Conservation (phyloP, 371 early-diverging fungal species). For the Mucor plumbeus region DNA sequence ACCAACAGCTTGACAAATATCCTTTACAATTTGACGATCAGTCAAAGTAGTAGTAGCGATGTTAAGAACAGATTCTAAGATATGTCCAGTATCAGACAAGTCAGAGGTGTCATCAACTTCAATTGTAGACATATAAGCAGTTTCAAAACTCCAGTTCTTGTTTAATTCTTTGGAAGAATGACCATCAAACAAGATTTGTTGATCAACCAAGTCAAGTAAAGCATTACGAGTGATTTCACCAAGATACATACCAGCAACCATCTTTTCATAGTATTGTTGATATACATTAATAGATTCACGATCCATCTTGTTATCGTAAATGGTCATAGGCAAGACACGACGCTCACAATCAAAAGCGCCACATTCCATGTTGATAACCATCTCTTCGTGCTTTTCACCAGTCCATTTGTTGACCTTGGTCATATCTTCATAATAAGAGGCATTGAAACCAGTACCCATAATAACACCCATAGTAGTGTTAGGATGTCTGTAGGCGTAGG, state of each 20-base stretch:
- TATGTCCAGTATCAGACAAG: slow-evolving; percentile 67
- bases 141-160: slow-evolving; percentile 83
- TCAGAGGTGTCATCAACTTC: slow-evolving; percentile 77
- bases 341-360: slow-evolving; percentile 75
- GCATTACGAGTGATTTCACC: slow-evolving; percentile 80
- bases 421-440: slow-evolving; percentile 82
- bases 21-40: slow-evolving; percentile 84
- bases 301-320: slow-evolving; percentile 72
- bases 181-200: slow-evolving; percentile 56
- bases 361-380: slow-evolving; percentile 74
- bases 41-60: slow-evolving; percentile 70
- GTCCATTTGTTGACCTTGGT: slow-evolving; percentile 71
- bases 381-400: slow-evolving; percentile 36
- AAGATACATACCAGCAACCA: slow-evolving; percentile 84
- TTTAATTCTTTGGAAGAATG: slow-evolving; percentile 69
- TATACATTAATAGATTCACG: slow-evolving; percentile 64
- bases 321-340: slow-evolving; percentile 67
- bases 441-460: slow-evolving; percentile 97
- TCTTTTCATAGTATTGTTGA: slow-evolving; percentile 77
- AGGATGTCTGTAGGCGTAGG: slow-evolving; percentile 83
- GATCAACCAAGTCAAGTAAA: slow-evolving; percentile 69
- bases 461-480: slow-evolving; percentile 90
- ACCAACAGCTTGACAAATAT: slow-evolving; percentile 83
- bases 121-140: slow-evolving; percentile 90
- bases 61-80: slow-evolving; percentile 77